phyloP scores from a whole-genome alignment of 208 protist species.

The Zelonia costaricensis region DNA sequence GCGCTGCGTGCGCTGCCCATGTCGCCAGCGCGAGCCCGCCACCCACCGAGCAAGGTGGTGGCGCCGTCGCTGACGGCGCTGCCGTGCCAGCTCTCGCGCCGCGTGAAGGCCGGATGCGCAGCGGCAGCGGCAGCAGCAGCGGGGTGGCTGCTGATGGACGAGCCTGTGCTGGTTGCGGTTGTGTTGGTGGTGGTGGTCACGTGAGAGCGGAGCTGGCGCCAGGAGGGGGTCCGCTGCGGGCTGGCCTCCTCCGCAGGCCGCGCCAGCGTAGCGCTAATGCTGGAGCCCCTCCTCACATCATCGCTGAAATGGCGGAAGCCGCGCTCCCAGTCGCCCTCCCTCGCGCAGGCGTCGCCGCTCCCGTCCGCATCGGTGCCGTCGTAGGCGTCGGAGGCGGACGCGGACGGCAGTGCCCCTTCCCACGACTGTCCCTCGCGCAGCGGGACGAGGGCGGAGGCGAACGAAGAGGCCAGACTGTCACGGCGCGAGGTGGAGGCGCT shows the following conservation, averaged over 20 bases:
- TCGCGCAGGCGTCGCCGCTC: too few relatives aligned
- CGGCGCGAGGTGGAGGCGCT: slow-evolving; percentile 38
- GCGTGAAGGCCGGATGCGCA: background rate
- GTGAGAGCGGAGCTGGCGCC: slow-evolving; percentile 25
- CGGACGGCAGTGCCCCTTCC: background rate
- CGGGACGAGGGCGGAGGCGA: slow-evolving; percentile 24
- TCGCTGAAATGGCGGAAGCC: too few relatives aligned
- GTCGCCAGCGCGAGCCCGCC: background rate
- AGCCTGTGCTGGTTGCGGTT: background rate
- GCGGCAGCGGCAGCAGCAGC: background rate
- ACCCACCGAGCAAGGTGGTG: background rate
- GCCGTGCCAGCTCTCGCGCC: background rate
- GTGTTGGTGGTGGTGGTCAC: background rate
- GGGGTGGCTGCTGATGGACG: background rate
- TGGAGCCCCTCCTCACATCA: background rate
- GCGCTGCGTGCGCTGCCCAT: background rate
- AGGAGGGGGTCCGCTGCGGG: slow-evolving; percentile 15
- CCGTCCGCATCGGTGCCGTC: background rate
- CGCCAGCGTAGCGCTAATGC: too few relatives aligned
- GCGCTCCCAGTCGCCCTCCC: too few relatives aligned
- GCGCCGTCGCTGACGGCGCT: too few relatives aligned
- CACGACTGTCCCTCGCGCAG: too few relatives aligned
- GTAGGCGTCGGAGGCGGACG: background rate
- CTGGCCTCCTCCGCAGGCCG: background rate
- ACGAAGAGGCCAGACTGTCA: slow-evolving; percentile 36